These are phyloP conservation scores for Euclidium syriacum DNA, from an alignment of 345 rosid genomes.

Conservation along the genomic window DNA sequence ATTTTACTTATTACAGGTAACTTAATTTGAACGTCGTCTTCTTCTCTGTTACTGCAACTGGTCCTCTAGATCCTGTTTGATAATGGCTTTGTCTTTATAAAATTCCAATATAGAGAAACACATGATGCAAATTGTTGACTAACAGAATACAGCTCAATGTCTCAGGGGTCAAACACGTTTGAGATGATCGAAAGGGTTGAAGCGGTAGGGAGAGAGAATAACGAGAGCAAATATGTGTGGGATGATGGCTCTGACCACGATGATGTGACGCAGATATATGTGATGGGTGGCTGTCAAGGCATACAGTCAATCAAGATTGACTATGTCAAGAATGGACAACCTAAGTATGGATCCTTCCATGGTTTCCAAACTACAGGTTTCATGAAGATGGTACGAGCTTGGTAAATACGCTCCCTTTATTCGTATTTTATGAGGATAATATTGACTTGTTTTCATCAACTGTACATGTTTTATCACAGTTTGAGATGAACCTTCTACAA, in stretches of 20 bases:
- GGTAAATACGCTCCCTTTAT: too few species aligned
- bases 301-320: neutral
- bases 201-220: neutral
- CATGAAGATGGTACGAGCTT: neutral
- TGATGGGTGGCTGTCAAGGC: neutral
- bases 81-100: neutral
- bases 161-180: neutral
- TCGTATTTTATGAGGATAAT: too few species aligned
- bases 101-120: too few species aligned
- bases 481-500: neutral
- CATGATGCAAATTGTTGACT: neutral
- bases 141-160: neutral
- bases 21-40: too few species aligned
- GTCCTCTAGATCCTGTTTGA: neutral
- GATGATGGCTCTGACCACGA: conserved; percentile 3
- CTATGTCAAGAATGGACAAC: neutral
- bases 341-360: neutral
- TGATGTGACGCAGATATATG: neutral
- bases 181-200: neutral
- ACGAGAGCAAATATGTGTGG: neutral
- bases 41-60: too few species aligned
- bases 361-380: neutral
- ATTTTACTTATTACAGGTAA: neutral
- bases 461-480: neutral
- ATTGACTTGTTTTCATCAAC: too few species aligned